Conservation (phyloP, 495 filamentous ascomycete species). For the Trichoderma asperelloides region DNA sequence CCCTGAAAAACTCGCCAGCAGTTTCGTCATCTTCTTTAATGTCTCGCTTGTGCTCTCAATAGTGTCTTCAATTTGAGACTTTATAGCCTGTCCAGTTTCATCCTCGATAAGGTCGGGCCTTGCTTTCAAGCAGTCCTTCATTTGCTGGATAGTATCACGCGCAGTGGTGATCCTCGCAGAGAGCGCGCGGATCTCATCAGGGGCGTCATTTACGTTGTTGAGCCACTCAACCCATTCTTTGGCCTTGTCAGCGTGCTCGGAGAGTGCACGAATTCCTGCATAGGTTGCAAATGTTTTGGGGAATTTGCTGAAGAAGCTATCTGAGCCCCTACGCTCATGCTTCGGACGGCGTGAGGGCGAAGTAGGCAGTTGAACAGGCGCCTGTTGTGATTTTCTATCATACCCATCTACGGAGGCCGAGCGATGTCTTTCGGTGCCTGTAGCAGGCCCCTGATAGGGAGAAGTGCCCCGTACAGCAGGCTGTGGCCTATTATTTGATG, state of each 20-base stretch:
- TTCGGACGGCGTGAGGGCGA: background rate
- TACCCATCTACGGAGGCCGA: background rate
- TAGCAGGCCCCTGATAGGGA: background rate
- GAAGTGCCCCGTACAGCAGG: background rate
- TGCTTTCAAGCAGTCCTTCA: background rate
- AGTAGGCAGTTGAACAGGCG: background rate
- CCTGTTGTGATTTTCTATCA: background rate
- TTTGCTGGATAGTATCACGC: conserved; percentile 8
- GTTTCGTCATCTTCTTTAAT: conserved; percentile 9
- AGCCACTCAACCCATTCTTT: conserved; percentile 10
- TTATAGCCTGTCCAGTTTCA: background rate
- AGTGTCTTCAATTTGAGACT: conserved; percentile 8
- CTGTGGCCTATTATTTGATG: background rate
- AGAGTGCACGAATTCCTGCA: conserved; percentile 2
- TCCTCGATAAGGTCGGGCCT: conserved; percentile 9
- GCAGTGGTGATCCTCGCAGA: background rate
- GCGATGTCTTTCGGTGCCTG: background rate
- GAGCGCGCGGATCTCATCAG: conserved; percentile 7
- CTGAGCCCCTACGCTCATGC: background rate
- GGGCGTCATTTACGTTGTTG: conserved; percentile 2
- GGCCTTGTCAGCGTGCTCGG: conserved; percentile 7
- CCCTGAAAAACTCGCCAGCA: conserved; percentile 1
- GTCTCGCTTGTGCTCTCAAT: conserved; percentile 7
- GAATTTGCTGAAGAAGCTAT: conserved; percentile 4
- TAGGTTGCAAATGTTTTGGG: conserved; percentile 1